Evolutionary conservation across 2,329 filamentous ascomycete genomes (phyloP).

Genomic region (Paecilomyces sp.): DNA sequence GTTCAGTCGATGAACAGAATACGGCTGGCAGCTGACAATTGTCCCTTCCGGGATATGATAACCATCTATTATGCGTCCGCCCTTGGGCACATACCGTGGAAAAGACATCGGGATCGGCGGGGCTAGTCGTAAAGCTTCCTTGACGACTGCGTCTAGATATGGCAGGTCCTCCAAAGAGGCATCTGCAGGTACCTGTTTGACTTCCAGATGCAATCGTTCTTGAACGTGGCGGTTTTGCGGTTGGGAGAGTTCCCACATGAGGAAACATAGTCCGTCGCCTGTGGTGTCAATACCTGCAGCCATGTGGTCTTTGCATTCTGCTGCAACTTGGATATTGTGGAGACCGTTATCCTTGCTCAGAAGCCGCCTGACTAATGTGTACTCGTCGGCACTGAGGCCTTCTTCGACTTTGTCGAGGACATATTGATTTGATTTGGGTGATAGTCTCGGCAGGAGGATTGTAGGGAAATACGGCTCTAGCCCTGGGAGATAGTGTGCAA

Average conservation of each 20-base stretch:
- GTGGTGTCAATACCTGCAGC: conserved; percentile 66
- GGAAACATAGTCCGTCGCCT: conserved; percentile 60
- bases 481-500: background rate
- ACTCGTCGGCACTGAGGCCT: conserved; percentile 38
- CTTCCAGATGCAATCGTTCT: conserved; percentile 46
- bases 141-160: conserved; percentile 57
- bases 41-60: conserved; percentile 25
- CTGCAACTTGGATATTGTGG: conserved; percentile 50
- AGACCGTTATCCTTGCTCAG: conserved; percentile 45
- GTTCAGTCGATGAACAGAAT: conserved; percentile 27
- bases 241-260: conserved; percentile 65
- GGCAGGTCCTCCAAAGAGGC: conserved; percentile 35
- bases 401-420: conserved; percentile 48
- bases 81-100: conserved; percentile 35
- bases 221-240: conserved; percentile 49
- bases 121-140: conserved; percentile 54
- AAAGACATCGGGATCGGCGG: conserved; percentile 47
- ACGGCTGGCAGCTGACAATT: conserved; percentile 33
- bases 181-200: conserved; percentile 34
- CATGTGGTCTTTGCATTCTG: conserved; percentile 66
- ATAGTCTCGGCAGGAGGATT: conserved; percentile 49
- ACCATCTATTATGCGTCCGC: conserved; percentile 35
- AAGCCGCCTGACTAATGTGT: conserved; percentile 54
- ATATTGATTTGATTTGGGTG: conserved; percentile 53
- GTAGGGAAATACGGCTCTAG: conserved; percentile 37